Base-by-base conservation (phyloP, 441 rosid species). In the Melastoma candidum region DNA sequence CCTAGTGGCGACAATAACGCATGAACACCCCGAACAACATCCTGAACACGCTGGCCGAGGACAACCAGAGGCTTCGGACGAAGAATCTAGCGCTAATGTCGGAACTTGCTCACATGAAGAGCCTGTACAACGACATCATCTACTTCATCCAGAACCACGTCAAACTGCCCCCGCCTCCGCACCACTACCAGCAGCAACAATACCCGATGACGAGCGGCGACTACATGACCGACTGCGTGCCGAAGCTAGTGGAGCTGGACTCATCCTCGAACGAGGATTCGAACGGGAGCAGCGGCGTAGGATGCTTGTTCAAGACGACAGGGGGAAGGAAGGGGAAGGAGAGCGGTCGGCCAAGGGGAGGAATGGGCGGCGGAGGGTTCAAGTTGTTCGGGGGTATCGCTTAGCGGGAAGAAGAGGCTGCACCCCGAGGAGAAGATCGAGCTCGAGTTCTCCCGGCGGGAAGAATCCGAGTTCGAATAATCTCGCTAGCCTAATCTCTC, bases 381-480 rank as follows among this genome's bases (percentile, higher is more conserved):
- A 77, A 70, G 77, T 78, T 80, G 26, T 80, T 80, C 46, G 82
- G 85, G 85, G 78, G 22, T 80, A 8, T 50, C 78, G 26, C 65
- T 80, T 4, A 65, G 66, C 46, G 75, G 76, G 6, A 77, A 64
- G 68, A 77, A 79, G 76, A 65, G 82, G 68, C 46, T 65, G 61
- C 81, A 68, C 47, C 71, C 69, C 41, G 41, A 36, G 32, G 75
- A 66, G 56, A 73, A 62, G 70, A 57, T 56, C 32, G 70, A 66
- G 55, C 47, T 29, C 36, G 36, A 29, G 2, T 29, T 29, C 36
- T 3, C 36, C 7, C 6, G 41, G 41, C 41, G 41, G 41, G 41
- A 36, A 36, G 22, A 17, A 17, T 36, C 41, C 8, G 41, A 36
- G 41, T 36, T 36, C 8, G 41, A 36, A 36, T 36, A 36, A 36